Conservation (phyloP, 2,329 filamentous ascomycete genomes). For the Harringtonia aguacate region DNA sequence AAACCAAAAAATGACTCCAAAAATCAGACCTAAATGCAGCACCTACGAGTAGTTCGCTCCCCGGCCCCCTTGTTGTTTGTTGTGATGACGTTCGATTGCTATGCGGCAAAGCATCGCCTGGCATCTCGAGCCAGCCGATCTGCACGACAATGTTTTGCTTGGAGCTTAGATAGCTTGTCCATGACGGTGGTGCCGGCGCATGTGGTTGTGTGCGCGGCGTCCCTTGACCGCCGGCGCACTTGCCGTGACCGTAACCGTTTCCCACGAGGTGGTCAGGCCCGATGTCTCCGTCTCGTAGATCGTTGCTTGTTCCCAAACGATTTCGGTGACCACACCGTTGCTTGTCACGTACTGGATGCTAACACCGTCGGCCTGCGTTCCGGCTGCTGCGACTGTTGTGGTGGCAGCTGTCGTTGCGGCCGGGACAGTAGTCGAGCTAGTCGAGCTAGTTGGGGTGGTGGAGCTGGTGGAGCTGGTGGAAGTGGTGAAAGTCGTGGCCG, state of each 20-base stretch:
- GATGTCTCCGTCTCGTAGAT: slow-evolving; percentile 38
- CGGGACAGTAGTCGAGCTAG: slow-evolving; percentile 7
- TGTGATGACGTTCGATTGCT: too few relatives aligned
- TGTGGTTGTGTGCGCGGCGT: slow-evolving; percentile 23
- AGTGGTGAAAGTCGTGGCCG: slow-evolving; percentile 7
- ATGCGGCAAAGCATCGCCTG: not conserved
- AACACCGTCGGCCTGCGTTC: slow-evolving; percentile 21
- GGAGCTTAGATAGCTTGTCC: too few relatives aligned
- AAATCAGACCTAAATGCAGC: too few relatives aligned
- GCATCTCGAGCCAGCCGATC: not conserved
- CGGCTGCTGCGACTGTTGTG: slow-evolving; percentile 16
- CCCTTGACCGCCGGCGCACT: slow-evolving; percentile 15
- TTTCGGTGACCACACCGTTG: slow-evolving; percentile 39
- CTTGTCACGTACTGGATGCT: slow-evolving; percentile 44
- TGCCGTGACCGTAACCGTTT: slow-evolving; percentile 21
- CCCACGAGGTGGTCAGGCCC: slow-evolving; percentile 25
- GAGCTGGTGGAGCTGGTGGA: slow-evolving; percentile 1
- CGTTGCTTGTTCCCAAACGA: slow-evolving; percentile 45
- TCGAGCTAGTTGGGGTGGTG: slow-evolving; percentile 8
- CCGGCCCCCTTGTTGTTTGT: too few relatives aligned
- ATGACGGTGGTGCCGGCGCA: slow-evolving; percentile 22
- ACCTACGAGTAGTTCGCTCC: too few relatives aligned
- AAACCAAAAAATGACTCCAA: too few relatives aligned
- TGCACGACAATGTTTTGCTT: not conserved
- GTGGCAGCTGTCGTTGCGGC: slow-evolving; percentile 6